These are phyloP conservation scores for Penicillium bovifimosum DNA, from an alignment of 495 filamentous ascomycete species.

Conservation along the genomic window DNA sequence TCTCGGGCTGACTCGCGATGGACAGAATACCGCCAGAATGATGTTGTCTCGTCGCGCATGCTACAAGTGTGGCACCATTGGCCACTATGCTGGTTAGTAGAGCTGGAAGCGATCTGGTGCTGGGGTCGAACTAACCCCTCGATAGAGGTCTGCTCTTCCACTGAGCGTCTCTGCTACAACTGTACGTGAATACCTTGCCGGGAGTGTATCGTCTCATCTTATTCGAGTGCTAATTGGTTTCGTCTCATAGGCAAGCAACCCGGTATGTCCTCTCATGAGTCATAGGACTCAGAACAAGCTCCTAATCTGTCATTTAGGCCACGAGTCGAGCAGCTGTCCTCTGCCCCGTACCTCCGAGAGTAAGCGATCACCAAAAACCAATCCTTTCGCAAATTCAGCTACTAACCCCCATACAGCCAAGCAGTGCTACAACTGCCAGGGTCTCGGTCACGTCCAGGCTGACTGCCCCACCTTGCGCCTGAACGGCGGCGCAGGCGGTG, in stretches of 20 bases:
- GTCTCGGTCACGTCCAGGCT: conserved; percentile 95
- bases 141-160: conserved; percentile 88
- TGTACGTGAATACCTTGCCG: conserved; percentile 52
- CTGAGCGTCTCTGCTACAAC: conserved; percentile 98
- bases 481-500: conserved; percentile 69
- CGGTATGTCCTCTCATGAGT: conserved; percentile 46
- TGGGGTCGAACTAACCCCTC: conserved; percentile 9
- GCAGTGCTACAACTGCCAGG: conserved; percentile 99
- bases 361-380: conserved; percentile 34
- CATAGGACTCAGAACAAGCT: conserved; percentile 13
- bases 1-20: conserved; percentile 11
- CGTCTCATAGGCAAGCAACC: conserved; percentile 70
- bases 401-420: conserved; percentile 56
- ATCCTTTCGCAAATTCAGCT: conserved; percentile 6
- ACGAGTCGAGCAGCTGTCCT: conserved; percentile 96
- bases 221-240: conserved; percentile 21
- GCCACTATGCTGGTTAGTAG: conserved; percentile 82
- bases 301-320: conserved; percentile 57
- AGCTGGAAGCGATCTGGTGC: background rate
- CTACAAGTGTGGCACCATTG: conserved; percentile 99
- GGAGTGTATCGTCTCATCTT: background rate
- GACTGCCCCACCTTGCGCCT: conserved; percentile 97
- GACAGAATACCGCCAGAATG: conserved; percentile 56
- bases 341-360: conserved; percentile 92
- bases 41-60: conserved; percentile 95